Base-by-base conservation (phyloP, 2,329 filamentous ascomycete species). In the Metarhizium robertsii region DNA sequence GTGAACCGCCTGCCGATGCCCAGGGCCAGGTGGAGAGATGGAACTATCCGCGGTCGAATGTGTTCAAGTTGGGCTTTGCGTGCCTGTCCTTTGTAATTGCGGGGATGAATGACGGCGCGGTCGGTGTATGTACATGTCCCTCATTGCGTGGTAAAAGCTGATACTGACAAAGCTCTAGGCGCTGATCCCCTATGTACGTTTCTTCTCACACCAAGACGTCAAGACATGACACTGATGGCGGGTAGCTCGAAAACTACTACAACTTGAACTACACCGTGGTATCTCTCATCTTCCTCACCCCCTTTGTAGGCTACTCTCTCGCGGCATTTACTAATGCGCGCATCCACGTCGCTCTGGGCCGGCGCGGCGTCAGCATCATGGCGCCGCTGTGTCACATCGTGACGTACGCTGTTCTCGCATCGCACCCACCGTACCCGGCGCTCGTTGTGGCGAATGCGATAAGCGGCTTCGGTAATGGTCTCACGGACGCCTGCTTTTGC, bases 391-490 rank as follows among this genome's bases (percentile, higher is more conserved):
- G 80, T 60, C 85, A 88, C 64, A 65, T 87, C 14, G 63, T 83
- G 38, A 78, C 85, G 1, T 88, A 86, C 61, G 68, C 80, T 45
- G 73, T 84, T 36, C 74, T 85, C 18, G 75, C 79, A 2, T 65
- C 80, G 0, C 85, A 87, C 61, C 85, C 85, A 0, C 84, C 83
- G 0, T 88, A 81, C 58, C 82, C 83, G 0, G 81, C 81, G 0
- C 71, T 88, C 0, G 79, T 87, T 2, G 68, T 86, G 3, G 75
- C 80, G 48, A 86, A 84, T 63, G 78, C 80, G 47, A 66, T 88
- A 13, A 80, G 81, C 6, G 85, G 86, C 0, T 83, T 88, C 46
- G 85, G 85, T 0, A 88, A 86, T 60, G 86, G 86, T 0, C 65
- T 88, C 0, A 75, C 77, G 0, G 84, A 79, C 55, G 76, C 73